Percentiles rank a stretch among this genome's conserved stretches.
Conservation (phyloP, 2,329 filamentous ascomycete species). For the Chaetomiaceae sp. region DNA sequence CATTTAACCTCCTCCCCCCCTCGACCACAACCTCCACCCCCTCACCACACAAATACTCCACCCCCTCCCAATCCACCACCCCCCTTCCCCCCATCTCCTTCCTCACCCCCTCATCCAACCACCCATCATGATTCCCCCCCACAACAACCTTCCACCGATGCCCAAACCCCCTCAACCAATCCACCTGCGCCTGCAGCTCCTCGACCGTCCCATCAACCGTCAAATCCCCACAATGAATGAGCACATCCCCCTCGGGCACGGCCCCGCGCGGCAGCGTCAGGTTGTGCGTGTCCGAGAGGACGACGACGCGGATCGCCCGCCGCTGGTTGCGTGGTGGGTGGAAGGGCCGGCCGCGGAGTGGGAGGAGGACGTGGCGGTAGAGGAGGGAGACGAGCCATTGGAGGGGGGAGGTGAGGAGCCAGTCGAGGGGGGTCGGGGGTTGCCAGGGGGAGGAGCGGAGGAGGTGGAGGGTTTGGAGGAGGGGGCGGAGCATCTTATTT, state of each 20-base stretch:
- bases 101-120: constrained; percentile 64
- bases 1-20: constrained; percentile 53
- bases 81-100: constrained; percentile 50
- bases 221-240: constrained; percentile 88
- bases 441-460: constrained; percentile 46
- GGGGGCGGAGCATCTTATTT: too few relatives aligned
- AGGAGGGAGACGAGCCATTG: constrained; percentile 56
- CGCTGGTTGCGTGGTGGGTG: constrained; percentile 49
- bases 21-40: constrained; percentile 59
- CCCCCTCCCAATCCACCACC: constrained; percentile 57
- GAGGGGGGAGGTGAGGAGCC: constrained; percentile 64
- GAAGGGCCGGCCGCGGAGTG: constrained; percentile 63
- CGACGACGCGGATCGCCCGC: constrained; percentile 72
- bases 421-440: constrained; percentile 52
- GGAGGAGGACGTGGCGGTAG: constrained; percentile 56
- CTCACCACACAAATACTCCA: constrained; percentile 73
- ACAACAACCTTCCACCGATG: constrained; percentile 70
- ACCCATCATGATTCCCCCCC: constrained; percentile 84
- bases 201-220: constrained; percentile 65
- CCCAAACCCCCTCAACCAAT: constrained; percentile 67
- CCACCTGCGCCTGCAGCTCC: constrained; percentile 75
- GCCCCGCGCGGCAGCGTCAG: constrained; percentile 39
- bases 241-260: constrained; percentile 72
- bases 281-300: constrained; percentile 85
- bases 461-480: constrained; percentile 43